These are phyloP conservation scores for Fusarium continuum DNA, from an alignment of 2,329 filamentous ascomycete genomes.

Conservation along the genomic window DNA sequence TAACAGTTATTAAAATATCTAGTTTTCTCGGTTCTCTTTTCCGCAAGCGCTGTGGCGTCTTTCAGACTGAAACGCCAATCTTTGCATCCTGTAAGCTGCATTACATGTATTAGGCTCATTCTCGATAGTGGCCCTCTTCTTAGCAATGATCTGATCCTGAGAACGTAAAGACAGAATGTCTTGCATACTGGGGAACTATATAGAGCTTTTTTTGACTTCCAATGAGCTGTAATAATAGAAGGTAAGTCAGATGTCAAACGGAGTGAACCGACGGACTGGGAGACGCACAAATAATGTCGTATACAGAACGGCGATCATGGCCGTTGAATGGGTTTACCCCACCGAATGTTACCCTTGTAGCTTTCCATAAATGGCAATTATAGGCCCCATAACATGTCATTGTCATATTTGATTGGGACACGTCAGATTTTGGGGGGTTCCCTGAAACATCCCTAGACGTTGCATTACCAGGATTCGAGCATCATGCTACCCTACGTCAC, in stretches of 20 bases:
- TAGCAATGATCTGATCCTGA: neutral
- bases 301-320: neutral
- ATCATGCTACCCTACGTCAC: constrained; percentile 5
- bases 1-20: neutral
- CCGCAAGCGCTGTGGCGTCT: neutral
- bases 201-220: neutral
- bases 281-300: neutral
- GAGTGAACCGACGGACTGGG: neutral
- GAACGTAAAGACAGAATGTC: neutral
- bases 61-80: neutral
- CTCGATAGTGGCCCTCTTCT: neutral
- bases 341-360: neutral
- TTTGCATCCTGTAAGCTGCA: neutral
- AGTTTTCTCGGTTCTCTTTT: neutral
- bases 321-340: neutral
- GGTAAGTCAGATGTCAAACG: neutral
- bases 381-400: neutral
- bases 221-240: neutral
- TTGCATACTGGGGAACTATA: neutral
- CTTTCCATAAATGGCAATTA: neutral
- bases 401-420: neutral
- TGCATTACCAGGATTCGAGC: neutral
- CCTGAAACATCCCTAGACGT: neutral
- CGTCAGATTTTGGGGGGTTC: neutral
- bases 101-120: neutral